Percentiles rank a stretch among this genome's conserved stretches.
Conservation (phyloP, 2,329 filamentous ascomycete species). For the Neoarthrinium moseri region DNA sequence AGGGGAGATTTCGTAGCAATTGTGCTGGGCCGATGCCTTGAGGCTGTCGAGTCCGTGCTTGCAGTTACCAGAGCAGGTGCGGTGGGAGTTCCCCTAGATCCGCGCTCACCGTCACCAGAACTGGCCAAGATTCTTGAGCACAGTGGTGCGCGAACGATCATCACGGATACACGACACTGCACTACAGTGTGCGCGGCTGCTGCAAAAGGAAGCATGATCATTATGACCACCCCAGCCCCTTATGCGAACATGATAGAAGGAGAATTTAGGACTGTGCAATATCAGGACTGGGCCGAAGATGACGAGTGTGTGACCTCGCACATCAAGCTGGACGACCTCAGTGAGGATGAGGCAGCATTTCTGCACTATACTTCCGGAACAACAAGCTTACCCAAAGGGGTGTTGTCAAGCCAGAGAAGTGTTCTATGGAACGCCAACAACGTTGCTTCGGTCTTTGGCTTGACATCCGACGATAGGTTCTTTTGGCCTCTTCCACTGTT, state of each 20-base stretch:
- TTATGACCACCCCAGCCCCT: not conserved
- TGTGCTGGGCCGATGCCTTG: conserved; percentile 5
- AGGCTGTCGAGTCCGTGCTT: conserved; percentile 2
- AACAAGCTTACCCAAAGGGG: conserved; percentile 1
- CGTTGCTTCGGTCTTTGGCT: not conserved
- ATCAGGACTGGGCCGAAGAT: conserved; percentile 4
- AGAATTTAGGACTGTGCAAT: not conserved
- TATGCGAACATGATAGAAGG: not conserved
- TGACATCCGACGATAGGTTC: not conserved
- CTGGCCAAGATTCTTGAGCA: conserved; percentile 2
- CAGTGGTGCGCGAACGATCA: conserved; percentile 1
- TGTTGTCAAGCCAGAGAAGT: conserved; percentile 3
- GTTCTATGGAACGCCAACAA: conserved; percentile 1
- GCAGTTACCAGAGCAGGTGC: conserved; percentile 1
- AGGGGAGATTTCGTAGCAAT: conserved; percentile 3
- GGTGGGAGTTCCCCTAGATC: conserved; percentile 3
- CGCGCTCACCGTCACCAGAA: conserved; percentile 1
- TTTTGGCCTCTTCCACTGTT: conserved; percentile 5
- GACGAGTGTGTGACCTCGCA: not conserved
- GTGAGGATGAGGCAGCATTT: conserved; percentile 2
- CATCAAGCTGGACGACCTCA: not conserved
- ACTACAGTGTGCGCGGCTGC: conserved; percentile 2
- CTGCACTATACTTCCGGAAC: conserved; percentile 6
- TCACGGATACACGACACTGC: not conserved
- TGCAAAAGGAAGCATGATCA: not conserved